phyloP scores from a whole-genome alignment of 139 green algal genomes.

The Tetradesmus lagerheimii region DNA sequence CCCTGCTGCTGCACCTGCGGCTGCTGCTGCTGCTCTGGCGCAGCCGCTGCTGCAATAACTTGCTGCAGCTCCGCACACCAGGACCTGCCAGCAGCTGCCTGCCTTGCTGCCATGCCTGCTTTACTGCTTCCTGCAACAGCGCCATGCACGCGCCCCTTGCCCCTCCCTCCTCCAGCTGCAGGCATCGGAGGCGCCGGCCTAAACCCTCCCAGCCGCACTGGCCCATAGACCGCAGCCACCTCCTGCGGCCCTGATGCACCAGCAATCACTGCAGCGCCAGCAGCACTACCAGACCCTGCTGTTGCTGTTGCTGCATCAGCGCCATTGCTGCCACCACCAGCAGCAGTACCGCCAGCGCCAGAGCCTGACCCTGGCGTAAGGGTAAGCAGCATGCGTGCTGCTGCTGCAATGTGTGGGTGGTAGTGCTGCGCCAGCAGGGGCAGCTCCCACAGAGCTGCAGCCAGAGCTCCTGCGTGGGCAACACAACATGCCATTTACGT shows the following conservation, averaged over 20 bases:
- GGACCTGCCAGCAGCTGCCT: not conserved
- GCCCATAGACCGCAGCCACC: slow-evolving; percentile 62
- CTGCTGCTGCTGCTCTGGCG: not conserved
- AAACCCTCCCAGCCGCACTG: slow-evolving; percentile 59
- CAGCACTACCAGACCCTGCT: not conserved
- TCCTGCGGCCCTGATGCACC: slow-evolving; percentile 49
- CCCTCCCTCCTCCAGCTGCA: not conserved
- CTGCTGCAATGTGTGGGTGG: slow-evolving; percentile 63
- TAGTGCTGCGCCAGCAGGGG: slow-evolving; percentile 56
- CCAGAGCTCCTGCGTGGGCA: slow-evolving; percentile 51
- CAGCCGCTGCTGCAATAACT: slow-evolving; percentile 14
- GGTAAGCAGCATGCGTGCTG: slow-evolving; percentile 8
- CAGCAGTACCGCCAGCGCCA: not conserved
- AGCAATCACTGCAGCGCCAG: slow-evolving; percentile 49
- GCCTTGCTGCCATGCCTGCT: slow-evolving; percentile 9
- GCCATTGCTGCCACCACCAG: not conserved
- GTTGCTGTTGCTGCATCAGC: not conserved
- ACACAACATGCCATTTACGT: too few species aligned
- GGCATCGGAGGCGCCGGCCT: slow-evolving; percentile 60
- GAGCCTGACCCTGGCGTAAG: not conserved
- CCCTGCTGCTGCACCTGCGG: slow-evolving; percentile 23
- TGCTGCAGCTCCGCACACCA: slow-evolving; percentile 10
- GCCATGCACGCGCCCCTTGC: not conserved
- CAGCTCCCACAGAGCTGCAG: slow-evolving; percentile 70
- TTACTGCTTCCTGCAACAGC: slow-evolving; percentile 40